Percentiles rank a stretch among this genome's conserved stretches.
Conservation (phyloP, 2,329 filamentous ascomycete genomes). For the Colletotrichum australisinense region DNA sequence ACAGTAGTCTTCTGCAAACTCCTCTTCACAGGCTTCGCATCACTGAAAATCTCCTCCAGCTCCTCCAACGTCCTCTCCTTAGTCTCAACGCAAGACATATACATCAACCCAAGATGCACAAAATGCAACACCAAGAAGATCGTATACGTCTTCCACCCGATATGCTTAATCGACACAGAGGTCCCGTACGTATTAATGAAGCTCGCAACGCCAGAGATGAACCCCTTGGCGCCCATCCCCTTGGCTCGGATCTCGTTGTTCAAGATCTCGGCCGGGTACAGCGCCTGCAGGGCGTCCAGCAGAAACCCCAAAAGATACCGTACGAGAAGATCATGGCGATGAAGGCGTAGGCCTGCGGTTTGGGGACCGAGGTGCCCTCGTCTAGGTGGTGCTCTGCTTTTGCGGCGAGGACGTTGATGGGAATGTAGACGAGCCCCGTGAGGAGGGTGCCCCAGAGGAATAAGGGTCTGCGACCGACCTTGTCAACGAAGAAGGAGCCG, state of each 20-base stretch:
- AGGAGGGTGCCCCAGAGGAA: constrained; percentile 55
- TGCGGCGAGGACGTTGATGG: constrained; percentile 47
- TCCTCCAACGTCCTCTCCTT: constrained; percentile 66
- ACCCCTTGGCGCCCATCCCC: constrained; percentile 55
- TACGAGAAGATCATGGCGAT: constrained; percentile 55
- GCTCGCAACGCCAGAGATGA: constrained; percentile 45
- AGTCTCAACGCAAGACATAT: constrained; percentile 54
- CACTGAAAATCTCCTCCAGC: constrained; percentile 67
- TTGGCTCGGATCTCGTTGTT: constrained; percentile 49
- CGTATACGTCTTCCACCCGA: constrained; percentile 56
- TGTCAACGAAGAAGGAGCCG: constrained; percentile 55
- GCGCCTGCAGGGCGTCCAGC: constrained; percentile 59
- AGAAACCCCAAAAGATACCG: constrained; percentile 55
- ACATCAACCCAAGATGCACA: constrained; percentile 36
- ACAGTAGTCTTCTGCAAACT: constrained; percentile 35
- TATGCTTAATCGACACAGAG: constrained; percentile 53
- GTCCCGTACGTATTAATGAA: constrained; percentile 53
- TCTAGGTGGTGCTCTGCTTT: constrained; percentile 43
- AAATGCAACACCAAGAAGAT: constrained; percentile 57
- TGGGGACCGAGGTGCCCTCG: constrained; percentile 16
- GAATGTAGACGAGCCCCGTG: constrained; percentile 38
- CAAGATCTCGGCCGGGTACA: constrained; percentile 50
- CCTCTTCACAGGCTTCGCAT: constrained; percentile 35
- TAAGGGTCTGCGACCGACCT: constrained; percentile 58
- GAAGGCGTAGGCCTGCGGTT: constrained; percentile 30